Evolutionary conservation across 768 basidiomycete species (phyloP).

Genomic region (Candolleomyces eurysporus): DNA sequence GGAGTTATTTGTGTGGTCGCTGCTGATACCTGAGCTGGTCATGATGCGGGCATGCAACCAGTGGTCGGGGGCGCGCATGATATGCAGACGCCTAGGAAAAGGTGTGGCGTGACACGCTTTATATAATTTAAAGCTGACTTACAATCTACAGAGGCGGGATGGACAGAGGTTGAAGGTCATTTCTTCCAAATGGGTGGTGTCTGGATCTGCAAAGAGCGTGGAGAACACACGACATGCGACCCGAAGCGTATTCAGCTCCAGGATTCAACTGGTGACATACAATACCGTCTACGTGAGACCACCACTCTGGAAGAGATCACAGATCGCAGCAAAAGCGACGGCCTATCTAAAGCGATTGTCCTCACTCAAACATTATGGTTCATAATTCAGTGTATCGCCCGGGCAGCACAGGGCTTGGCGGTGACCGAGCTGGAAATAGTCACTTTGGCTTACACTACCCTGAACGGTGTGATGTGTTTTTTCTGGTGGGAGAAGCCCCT

Average conservation of each 20-base stretch:
- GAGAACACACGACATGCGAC: neutral
- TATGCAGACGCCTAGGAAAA: slow-evolving; percentile 2
- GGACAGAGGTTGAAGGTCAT: slow-evolving; percentile 16
- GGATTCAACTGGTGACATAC: neutral
- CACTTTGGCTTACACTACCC: slow-evolving; percentile 13
- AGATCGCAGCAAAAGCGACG: slow-evolving; percentile 16
- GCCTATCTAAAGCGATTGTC: slow-evolving; percentile 6
- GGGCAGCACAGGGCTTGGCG: slow-evolving; percentile 2
- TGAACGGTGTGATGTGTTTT: slow-evolving; percentile 11
- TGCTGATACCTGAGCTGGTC: slow-evolving; percentile 27
- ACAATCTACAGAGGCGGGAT: neutral
- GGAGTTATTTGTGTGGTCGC: slow-evolving; percentile 16
- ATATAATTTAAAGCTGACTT: neutral
- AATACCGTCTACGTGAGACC: slow-evolving; percentile 1
- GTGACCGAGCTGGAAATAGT: slow-evolving; percentile 16
- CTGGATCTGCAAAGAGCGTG: slow-evolving; percentile 6
- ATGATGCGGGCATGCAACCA: slow-evolving; percentile 22
- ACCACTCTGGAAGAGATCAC: slow-evolving; percentile 11
- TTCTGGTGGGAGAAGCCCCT: slow-evolving; percentile 19
- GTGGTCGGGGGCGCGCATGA: slow-evolving; percentile 10
- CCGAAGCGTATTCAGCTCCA: neutral
- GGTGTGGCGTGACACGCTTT: neutral
- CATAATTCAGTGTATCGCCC: slow-evolving; percentile 11
- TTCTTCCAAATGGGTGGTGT: slow-evolving; percentile 30
- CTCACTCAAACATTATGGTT: slow-evolving; percentile 9